These are phyloP conservation scores for Peniophora sp. DNA, from an alignment of 1,284 basidiomycete species.

Conservation along the genomic window DNA sequence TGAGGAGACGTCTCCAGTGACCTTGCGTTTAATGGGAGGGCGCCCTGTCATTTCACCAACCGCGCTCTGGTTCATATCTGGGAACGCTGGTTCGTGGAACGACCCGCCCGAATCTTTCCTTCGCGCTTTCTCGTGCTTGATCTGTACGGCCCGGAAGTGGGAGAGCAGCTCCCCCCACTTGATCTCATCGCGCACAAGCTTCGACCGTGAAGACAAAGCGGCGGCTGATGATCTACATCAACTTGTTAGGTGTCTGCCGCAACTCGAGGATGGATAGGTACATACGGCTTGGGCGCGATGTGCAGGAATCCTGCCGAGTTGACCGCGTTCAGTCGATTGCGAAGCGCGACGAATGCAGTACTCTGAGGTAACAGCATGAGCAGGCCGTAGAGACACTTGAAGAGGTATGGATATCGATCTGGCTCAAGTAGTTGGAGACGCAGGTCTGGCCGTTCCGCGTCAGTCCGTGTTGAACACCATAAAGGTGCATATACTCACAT, in stretches of 20 bases:
- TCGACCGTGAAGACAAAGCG: constrained; percentile 54
- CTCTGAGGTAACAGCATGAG: constrained; percentile 98
- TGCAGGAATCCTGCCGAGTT: constrained; percentile 92
- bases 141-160: constrained; percentile 81
- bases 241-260: not conserved
- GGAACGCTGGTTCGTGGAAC: constrained; percentile 7
- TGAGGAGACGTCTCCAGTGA: constrained; percentile 24
- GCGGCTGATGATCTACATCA: constrained; percentile 21
- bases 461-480: not conserved
- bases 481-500: constrained; percentile 41
- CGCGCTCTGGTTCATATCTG: not conserved
- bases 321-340: constrained; percentile 91
- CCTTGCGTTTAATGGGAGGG: constrained; percentile 44
- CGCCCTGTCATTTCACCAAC: too few relatives aligned
- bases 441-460: constrained; percentile 52
- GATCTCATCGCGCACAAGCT: constrained; percentile 79
- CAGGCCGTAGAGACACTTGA: constrained; percentile 96
- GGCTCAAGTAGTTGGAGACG: constrained; percentile 95
- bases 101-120: constrained; percentile 49
- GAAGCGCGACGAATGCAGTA: constrained; percentile 90
- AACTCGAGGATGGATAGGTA: not conserved
- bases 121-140: constrained; percentile 81
- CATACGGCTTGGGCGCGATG: constrained; percentile 73
- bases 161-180: constrained; percentile 89
- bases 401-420: constrained; percentile 91